Conservation (phyloP, 768 basidiomycete genomes). For the Butyriboletus loyo region DNA sequence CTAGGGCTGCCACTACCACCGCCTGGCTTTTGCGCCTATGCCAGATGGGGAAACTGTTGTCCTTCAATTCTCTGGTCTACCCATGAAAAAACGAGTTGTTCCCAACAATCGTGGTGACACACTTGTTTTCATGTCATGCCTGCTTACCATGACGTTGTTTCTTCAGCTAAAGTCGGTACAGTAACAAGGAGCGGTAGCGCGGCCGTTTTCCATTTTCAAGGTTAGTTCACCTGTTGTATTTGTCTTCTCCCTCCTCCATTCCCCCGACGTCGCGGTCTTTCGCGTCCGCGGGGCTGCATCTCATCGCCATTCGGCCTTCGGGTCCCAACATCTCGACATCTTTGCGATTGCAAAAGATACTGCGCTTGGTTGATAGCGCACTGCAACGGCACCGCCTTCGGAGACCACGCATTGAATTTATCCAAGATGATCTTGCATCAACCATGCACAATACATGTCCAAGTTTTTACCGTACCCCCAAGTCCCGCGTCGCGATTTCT, state of each 20-base stretch:
- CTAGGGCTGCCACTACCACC: neutral
- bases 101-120: neutral
- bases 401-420: neutral
- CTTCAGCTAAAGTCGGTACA: neutral
- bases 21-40: neutral
- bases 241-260: neutral
- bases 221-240: neutral
- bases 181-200: neutral
- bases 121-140: neutral
- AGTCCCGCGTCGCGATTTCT: neutral
- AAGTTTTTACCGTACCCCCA: neutral
- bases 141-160: neutral
- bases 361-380: neutral
- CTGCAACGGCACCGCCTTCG: conserved; percentile 14
- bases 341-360: conserved; percentile 1
- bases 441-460: neutral
- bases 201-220: neutral
- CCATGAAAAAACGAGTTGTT: neutral
- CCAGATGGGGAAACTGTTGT: neutral
- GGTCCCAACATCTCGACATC: conserved; percentile 5
- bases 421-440: conserved; percentile 1
- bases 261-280: neutral
- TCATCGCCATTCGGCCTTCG: neutral
- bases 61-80: neutral
- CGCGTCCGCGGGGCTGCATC: conserved; percentile 1